phyloP scores from a whole-genome alignment of 2,329 filamentous ascomycete genomes.

The Diaporthe sp. region DNA sequence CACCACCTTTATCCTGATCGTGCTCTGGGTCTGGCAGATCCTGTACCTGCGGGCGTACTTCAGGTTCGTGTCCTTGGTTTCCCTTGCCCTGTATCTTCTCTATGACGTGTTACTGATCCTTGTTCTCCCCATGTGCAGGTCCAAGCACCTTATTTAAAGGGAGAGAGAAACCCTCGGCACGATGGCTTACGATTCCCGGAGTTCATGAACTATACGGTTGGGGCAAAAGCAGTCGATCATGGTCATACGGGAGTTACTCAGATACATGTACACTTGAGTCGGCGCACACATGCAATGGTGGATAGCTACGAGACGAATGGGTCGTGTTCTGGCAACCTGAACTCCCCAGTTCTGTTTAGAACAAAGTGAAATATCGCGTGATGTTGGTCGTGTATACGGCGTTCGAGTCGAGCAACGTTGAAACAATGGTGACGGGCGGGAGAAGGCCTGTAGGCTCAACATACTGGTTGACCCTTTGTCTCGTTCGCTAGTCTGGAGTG shows the following conservation, averaged over 20 bases:
- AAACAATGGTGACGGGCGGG: background rate
- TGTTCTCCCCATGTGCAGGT: constrained; percentile 52
- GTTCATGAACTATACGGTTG: constrained; percentile 32
- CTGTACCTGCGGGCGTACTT: constrained; percentile 98
- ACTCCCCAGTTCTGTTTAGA: too few relatives aligned
- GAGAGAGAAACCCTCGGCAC: background rate
- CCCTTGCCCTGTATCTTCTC: too few relatives aligned
- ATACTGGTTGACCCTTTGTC: background rate
- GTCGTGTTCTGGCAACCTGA: constrained; percentile 14
- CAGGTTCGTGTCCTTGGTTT: constrained; percentile 60
- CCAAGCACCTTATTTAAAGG: constrained; percentile 75
- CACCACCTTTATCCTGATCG: constrained; percentile 91
- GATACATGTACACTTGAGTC: constrained; percentile 31
- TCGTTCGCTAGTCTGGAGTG: background rate
- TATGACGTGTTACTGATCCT: constrained; percentile 24
- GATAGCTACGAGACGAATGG: constrained; percentile 8
- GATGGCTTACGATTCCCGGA: constrained; percentile 37
- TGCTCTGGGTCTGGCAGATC: constrained; percentile 95
- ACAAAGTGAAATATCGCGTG: background rate
- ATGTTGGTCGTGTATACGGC: background rate
- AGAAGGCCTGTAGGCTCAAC: background rate
- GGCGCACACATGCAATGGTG: constrained; percentile 24
- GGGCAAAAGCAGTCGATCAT: constrained; percentile 29
- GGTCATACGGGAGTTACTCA: constrained; percentile 23
- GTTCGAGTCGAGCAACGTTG: background rate